phyloP scores from a whole-genome alignment of 2,329 filamentous ascomycete genomes.

The Paecilomyces sp. region DNA sequence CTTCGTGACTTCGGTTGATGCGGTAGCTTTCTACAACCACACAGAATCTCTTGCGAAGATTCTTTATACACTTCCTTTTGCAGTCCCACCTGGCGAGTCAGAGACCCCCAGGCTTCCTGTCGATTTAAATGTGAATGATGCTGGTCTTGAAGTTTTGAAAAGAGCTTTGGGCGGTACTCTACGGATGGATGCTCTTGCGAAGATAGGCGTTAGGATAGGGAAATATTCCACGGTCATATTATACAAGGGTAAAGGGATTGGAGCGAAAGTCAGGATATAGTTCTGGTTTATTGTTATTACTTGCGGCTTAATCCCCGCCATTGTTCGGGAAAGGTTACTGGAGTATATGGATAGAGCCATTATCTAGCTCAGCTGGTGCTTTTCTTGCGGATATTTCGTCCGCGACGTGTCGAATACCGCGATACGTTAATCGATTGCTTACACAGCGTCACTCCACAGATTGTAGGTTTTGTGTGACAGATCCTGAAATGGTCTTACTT shows the following conservation, averaged over 20 bases:
- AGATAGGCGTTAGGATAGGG: conserved; percentile 67
- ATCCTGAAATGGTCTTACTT: background rate
- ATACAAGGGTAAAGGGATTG: conserved; percentile 64
- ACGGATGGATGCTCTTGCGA: conserved; percentile 69
- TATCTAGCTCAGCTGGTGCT: background rate
- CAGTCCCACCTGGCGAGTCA: conserved; percentile 66
- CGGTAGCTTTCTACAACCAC: conserved; percentile 77
- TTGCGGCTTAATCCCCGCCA: conserved; percentile 1
- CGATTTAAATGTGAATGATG: conserved; percentile 65
- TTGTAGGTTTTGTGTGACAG: background rate
- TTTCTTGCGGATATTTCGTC: background rate
- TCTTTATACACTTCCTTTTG: conserved; percentile 64
- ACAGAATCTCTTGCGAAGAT: conserved; percentile 73
- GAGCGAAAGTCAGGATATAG: conserved; percentile 49
- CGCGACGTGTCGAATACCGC: background rate
- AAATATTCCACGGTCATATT: conserved; percentile 66
- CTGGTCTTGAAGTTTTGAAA: conserved; percentile 75
- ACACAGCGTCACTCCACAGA: background rate
- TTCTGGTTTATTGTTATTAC: conserved; percentile 3
- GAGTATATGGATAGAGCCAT: conserved; percentile 2
- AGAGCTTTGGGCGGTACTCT: conserved; percentile 74
- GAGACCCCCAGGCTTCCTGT: conserved; percentile 74
- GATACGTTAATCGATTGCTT: background rate
- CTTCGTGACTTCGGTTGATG: conserved; percentile 72
- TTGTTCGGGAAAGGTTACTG: conserved; percentile 2